A percentile compares a stretch with the other conserved stretches of the same genome.
Conservation (phyloP, 1,139 yeast species). For the Suhomyces maxii region DNA sequence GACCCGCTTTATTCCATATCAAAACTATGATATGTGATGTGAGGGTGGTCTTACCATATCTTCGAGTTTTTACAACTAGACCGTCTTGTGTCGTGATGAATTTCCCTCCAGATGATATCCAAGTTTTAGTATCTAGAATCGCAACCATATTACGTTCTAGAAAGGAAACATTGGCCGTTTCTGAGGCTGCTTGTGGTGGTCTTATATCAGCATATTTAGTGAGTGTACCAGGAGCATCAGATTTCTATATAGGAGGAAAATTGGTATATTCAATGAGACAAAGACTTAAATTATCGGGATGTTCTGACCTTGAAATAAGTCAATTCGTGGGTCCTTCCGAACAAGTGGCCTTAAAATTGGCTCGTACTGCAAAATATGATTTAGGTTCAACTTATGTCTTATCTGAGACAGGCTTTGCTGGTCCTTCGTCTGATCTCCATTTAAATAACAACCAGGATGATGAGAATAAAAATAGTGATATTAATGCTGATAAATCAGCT, state of each 20-base stretch:
- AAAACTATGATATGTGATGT: too few species aligned
- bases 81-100: slow-evolving; percentile 27
- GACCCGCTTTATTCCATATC: not conserved
- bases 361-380: slow-evolving; percentile 76
- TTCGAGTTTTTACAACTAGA: not conserved
- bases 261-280: slow-evolving; percentile 76
- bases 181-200: slow-evolving; percentile 92
- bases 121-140: slow-evolving; percentile 52
- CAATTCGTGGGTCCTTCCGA: slow-evolving; percentile 81
- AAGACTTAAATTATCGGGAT: slow-evolving; percentile 72
- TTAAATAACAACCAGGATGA: slow-evolving; percentile 19
- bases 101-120: slow-evolving; percentile 64
- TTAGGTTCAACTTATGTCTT: slow-evolving; percentile 79
- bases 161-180: slow-evolving; percentile 68
- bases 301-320: slow-evolving; percentile 69
- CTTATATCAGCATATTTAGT: slow-evolving; percentile 76
- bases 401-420: slow-evolving; percentile 87
- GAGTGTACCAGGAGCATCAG: slow-evolving; percentile 81
- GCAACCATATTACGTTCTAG: slow-evolving; percentile 54
- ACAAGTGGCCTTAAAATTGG: slow-evolving; percentile 70
- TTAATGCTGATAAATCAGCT: not conserved
- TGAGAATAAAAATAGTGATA: slow-evolving; percentile 9
- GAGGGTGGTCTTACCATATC: not conserved
- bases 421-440: slow-evolving; percentile 58
- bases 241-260: slow-evolving; percentile 82